Conservation (phyloP, 2,329 filamentous ascomycete genomes). For the Fusarium compactum region DNA sequence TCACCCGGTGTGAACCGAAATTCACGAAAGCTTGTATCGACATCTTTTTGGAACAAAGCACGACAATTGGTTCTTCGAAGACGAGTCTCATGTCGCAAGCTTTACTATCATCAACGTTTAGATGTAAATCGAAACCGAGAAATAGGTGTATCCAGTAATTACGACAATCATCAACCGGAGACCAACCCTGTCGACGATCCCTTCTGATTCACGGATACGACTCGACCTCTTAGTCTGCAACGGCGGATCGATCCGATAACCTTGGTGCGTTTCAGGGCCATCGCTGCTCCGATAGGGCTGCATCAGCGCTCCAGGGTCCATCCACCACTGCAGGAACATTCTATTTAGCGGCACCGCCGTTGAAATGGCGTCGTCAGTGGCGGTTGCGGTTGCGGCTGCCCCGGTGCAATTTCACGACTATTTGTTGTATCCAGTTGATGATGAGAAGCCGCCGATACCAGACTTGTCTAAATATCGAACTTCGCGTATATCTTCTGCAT, state of each 20-base stretch:
- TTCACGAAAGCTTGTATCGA: background rate
- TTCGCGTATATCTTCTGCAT: slow-evolving; percentile 50
- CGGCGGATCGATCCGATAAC: slow-evolving; percentile 33
- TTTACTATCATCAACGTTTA: background rate
- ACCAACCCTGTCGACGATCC: slow-evolving; percentile 38
- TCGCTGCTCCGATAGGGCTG: slow-evolving; percentile 39
- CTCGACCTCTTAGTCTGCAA: slow-evolving; percentile 14
- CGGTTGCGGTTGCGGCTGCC: slow-evolving; percentile 23
- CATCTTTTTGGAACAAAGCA: background rate
- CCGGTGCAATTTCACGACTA: slow-evolving; percentile 35
- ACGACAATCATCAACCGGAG: slow-evolving; percentile 12
- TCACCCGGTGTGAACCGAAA: slow-evolving; percentile 20
- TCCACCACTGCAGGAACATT: slow-evolving; percentile 39
- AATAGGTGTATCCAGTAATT: slow-evolving; percentile 3
- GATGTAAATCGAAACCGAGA: background rate
- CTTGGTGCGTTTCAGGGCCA: slow-evolving; percentile 29
- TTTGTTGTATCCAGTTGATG: slow-evolving; percentile 23
- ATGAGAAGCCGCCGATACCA: slow-evolving; percentile 34
- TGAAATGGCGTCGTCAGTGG: slow-evolving; percentile 31
- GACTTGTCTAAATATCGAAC: slow-evolving; percentile 50
- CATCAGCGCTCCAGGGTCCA: slow-evolving; percentile 35
- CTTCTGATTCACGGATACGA: slow-evolving; percentile 21
- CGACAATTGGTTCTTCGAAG: background rate
- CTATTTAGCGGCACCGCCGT: slow-evolving; percentile 24
- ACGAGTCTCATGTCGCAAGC: background rate